Evolutionary conservation across 768 basidiomycete genomes (phyloP).

Genomic region (Termitomyces sp.): DNA sequence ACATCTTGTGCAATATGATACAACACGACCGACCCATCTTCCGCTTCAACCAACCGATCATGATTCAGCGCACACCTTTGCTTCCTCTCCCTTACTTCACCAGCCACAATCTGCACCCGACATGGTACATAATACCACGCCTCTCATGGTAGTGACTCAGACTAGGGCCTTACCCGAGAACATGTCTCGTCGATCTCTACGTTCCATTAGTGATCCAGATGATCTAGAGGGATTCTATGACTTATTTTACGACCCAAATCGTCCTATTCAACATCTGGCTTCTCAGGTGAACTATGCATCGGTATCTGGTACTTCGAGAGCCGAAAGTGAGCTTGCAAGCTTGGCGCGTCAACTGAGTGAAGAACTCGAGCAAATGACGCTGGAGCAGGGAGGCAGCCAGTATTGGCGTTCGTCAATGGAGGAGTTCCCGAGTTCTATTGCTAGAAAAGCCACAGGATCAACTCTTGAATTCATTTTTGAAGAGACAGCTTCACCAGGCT

Average conservation of each 20-base stretch:
- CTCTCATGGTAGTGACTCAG: neutral
- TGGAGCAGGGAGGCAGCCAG: slow-evolving; percentile 29
- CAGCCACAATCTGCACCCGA: slow-evolving; percentile 10
- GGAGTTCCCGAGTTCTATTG: slow-evolving; percentile 12
- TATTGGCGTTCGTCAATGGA: slow-evolving; percentile 25
- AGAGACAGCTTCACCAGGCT: slow-evolving; percentile 25
- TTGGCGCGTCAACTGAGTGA: slow-evolving; percentile 49
- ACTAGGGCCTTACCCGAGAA: slow-evolving; percentile 21
- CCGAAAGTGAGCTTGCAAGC: slow-evolving; percentile 44
- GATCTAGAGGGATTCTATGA: slow-evolving; percentile 75
- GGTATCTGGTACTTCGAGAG: slow-evolving; percentile 24
- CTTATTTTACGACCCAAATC: slow-evolving; percentile 61
- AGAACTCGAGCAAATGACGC: slow-evolving; percentile 43
- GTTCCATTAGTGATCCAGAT: slow-evolving; percentile 55
- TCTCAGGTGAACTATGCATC: slow-evolving; percentile 9
- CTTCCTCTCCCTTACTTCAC: slow-evolving; percentile 19
- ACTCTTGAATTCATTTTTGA: slow-evolving; percentile 38
- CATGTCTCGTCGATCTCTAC: slow-evolving; percentile 44
- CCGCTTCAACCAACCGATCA: slow-evolving; percentile 13
- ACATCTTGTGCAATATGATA: slow-evolving; percentile 35
- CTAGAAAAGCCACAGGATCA: slow-evolving; percentile 28
- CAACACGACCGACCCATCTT: slow-evolving; percentile 26
- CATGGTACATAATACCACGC: slow-evolving; percentile 4
- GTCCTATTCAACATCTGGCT: slow-evolving; percentile 12
- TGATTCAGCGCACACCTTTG: slow-evolving; percentile 20